Evolutionary conservation across 371 early-diverging fungal species (phyloP).

Genomic region (Mortierella polycephala): DNA sequence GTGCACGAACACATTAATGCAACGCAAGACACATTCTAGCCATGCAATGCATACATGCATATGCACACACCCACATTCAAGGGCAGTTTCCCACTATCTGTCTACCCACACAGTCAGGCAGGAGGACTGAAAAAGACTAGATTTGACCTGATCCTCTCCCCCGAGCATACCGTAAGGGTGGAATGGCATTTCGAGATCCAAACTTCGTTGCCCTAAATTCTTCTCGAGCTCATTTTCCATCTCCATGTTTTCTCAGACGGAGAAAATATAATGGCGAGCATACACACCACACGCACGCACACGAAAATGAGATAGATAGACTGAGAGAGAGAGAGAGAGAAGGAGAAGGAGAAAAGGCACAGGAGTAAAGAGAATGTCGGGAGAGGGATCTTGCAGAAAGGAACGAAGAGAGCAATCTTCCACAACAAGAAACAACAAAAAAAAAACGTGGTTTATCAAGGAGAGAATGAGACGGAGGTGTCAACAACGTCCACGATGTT

Average conservation of each 20-base stretch:
- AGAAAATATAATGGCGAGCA: too few species aligned
- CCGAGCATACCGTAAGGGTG: too few species aligned
- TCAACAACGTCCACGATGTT: constrained; percentile 10
- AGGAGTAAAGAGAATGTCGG: constrained; percentile 6
- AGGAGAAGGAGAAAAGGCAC: neutral
- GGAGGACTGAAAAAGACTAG: too few species aligned
- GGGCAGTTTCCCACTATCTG: too few species aligned
- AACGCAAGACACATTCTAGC: neutral
- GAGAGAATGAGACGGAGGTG: constrained; percentile 23
- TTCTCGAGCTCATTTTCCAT: neutral
- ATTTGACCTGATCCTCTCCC: too few species aligned
- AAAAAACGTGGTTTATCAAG: constrained; percentile 37
- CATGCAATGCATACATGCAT: neutral
- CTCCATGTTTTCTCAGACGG: neutral
- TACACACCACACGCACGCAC: too few species aligned
- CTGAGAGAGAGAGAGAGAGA: neutral
- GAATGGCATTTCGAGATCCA: neutral
- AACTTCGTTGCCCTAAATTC: neutral
- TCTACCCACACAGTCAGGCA: too few species aligned
- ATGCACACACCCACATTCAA: neutral
- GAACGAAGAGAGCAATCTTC: neutral
- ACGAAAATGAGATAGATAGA: neutral
- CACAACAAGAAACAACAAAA: neutral
- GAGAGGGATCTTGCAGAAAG: neutral
- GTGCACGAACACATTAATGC: neutral